phyloP scores from a whole-genome alignment of 257 asterid species.

The Forsythia suspensa region DNA sequence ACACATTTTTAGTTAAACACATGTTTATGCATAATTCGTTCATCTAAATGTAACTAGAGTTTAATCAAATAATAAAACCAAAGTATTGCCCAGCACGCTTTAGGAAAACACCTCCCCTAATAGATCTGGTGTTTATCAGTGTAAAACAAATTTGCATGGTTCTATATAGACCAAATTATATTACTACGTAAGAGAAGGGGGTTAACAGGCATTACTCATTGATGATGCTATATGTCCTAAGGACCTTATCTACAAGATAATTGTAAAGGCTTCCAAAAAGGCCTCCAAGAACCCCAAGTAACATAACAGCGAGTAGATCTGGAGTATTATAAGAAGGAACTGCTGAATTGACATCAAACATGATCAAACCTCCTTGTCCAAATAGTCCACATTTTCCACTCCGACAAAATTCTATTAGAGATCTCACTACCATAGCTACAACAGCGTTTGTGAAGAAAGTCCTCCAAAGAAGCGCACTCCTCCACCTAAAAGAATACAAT shows the following conservation, averaged over 20 bases:
- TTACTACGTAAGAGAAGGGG: constrained; percentile 15
- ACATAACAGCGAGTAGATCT: constrained; percentile 77
- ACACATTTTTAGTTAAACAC: background rate
- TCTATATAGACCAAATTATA: background rate
- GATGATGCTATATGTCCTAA: constrained; percentile 70
- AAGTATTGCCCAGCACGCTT: background rate
- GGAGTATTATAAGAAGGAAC: constrained; percentile 59
- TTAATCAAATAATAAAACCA: background rate
- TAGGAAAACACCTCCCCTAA: too few relatives aligned
- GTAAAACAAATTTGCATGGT: too few relatives aligned
- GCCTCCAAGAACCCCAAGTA: constrained; percentile 88
- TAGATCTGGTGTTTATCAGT: too few relatives aligned
- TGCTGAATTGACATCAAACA: constrained; percentile 73
- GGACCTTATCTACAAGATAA: constrained; percentile 84
- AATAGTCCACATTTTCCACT: constrained; percentile 83
- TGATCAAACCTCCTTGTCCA: constrained; percentile 92
- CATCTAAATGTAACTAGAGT: background rate
- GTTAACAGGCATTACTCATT: constrained; percentile 62
- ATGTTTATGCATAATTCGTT: background rate
- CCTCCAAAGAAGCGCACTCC: constrained; percentile 98
- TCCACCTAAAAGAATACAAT: constrained; percentile 72
- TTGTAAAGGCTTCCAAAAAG: constrained; percentile 86
- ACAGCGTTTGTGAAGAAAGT: constrained; percentile 96
- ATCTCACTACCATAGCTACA: constrained; percentile 82
- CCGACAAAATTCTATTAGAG: constrained; percentile 63